Evolutionary conservation across 75 land plant genomes (phyloP), one percentile per base, ranked within the genome.

Genomic region (Ceratopteris richardii): DNA sequence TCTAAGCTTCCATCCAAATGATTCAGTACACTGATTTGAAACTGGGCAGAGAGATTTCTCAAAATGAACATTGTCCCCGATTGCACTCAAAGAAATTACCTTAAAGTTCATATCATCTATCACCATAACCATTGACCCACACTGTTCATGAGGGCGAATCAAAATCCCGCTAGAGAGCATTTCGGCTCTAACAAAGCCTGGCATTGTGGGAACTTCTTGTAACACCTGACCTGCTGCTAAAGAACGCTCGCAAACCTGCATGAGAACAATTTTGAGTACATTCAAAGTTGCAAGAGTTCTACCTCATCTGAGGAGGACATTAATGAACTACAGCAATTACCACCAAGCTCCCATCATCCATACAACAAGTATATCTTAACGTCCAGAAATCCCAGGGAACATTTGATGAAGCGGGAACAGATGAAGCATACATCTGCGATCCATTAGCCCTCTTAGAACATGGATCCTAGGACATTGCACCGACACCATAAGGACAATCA

Each of bases 371-470:
- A 64, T 92, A 92, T 80, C 97, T 74, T 65, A 87, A 62, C 1
- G 86, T 84, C 83, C 97, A 92, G 63, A 92, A 87, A 68, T 92
- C 93, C 19, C 97, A 81, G 22, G 93, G 82, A 36, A 86, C 62
- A 46, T 83, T 89, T 64, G 87, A 63, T 58, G 89, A 82, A 16
- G 93, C 82, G 24, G 88, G 92, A 33, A 33, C 37, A 9, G 50
- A 6, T 18, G 50, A 21, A 21, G 97, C 93, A 73, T 87, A 92
- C 37, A 82, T 87, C 93, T 92, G 76, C 28, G 52, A 31, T n/a
- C n/a, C n/a, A n/a, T n/a, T n/a, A n/a, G n/a, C n/a, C n/a, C n/a
- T n/a, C n/a, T n/a, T n/a, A n/a, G n/a, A n/a, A n/a, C n/a, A n/a
- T n/a, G n/a, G n/a, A n/a, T n/a, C n/a, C n/a, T n/a, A n/a, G n/a